Evolutionary conservation across 169 alveolate genomes (phyloP).

Genomic region (Perkinsus marinus): DNA sequence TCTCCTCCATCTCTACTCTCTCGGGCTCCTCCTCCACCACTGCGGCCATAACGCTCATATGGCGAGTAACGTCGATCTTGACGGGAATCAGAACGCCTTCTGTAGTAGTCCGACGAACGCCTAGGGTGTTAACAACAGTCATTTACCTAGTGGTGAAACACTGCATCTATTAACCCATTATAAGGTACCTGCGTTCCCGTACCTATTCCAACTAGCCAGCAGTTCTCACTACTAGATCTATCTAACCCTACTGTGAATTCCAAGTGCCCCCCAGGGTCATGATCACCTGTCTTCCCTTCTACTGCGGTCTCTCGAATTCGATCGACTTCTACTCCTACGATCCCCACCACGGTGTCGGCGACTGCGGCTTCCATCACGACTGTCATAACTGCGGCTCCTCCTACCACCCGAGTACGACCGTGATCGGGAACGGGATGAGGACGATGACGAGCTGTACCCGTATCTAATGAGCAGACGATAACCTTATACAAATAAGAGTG

Average conservation of each 20-base stretch:
- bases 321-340: neutral
- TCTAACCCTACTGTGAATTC: neutral
- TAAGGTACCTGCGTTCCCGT: neutral
- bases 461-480: neutral
- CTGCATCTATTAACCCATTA: neutral
- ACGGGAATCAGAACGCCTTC: neutral
- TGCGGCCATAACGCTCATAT: neutral
- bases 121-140: neutral
- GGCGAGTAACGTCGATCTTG: no score
- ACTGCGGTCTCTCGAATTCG: neutral
- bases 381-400: neutral
- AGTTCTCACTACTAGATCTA: no score
- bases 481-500: no score
- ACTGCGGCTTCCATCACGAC: neutral
- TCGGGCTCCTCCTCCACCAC: neutral
- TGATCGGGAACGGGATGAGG: neutral
- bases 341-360: neutral
- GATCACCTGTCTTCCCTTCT: neutral
- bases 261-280: neutral
- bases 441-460: neutral
- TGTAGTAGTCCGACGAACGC: neutral
- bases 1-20: neutral
- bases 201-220: no score
- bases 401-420: neutral
- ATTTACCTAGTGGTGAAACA: neutral